Evolutionary conservation across 345 rosid species (phyloP).

Genomic region (Durio zibethinus): DNA sequence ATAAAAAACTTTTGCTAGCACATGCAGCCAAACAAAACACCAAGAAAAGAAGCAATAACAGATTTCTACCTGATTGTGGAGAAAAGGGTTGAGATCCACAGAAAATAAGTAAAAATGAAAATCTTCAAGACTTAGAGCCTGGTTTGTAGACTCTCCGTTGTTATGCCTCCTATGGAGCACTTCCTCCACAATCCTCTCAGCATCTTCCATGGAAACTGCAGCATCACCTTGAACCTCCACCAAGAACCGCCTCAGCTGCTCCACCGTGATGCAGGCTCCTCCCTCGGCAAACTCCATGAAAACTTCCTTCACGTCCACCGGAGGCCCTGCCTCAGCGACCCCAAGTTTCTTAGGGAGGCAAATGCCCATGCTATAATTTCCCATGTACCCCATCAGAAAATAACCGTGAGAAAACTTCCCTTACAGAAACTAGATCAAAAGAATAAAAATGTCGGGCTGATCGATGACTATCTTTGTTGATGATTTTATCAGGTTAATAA

Average conservation of each 20-base stretch:
- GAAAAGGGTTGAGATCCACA: constrained; percentile 60
- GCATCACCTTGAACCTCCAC: constrained; percentile 47
- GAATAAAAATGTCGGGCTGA: neutral
- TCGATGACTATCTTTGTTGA: neutral
- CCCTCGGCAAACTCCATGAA: constrained; percentile 55
- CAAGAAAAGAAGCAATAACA: constrained; percentile 2
- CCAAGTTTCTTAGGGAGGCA: constrained; percentile 71
- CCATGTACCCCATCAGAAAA: constrained; percentile 33
- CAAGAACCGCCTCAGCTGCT: constrained; percentile 59
- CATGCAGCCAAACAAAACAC: neutral
- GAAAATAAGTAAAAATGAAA: constrained; percentile 54
- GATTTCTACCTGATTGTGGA: constrained; percentile 37
- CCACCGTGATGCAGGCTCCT: constrained; percentile 49
- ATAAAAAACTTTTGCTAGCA: neutral
- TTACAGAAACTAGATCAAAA: neutral
- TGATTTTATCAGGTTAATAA: neutral
- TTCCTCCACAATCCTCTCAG: constrained; percentile 54
- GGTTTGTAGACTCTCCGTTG: constrained; percentile 46
- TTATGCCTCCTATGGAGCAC: constrained; percentile 54
- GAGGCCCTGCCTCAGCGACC: constrained; percentile 57
- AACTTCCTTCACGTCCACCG: constrained; percentile 51
- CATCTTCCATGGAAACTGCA: constrained; percentile 38
- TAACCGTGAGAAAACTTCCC: neutral
- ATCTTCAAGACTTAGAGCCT: constrained; percentile 63
- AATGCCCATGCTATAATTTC: constrained; percentile 62